Evolutionary conservation across 139 green algal genomes (phyloP).

Genomic region (Chara braunii): DNA sequence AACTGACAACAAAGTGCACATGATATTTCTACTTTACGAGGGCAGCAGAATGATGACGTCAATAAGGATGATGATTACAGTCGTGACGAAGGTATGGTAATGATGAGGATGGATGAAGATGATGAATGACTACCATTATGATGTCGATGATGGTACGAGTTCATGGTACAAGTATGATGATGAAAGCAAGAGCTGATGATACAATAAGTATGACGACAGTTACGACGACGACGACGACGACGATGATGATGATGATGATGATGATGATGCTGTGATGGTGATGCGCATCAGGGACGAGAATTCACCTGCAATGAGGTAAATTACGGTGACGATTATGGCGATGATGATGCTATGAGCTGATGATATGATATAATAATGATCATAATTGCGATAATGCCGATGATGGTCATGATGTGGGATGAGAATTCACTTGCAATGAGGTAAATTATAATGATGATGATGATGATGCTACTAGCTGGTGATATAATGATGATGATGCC

Average conservation of each 20-base stretch:
- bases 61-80: neutral
- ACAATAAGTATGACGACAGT: neutral
- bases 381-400: neutral
- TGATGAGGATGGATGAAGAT: neutral
- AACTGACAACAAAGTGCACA: too few species aligned
- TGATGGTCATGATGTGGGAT: neutral
- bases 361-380: too few species aligned
- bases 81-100: neutral
- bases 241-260: neutral
- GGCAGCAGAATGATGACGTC: neutral
- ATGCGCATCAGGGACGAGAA: neutral
- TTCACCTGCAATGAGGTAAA: neutral
- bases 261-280: neutral
- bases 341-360: too few species aligned
- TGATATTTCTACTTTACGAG: too few species aligned
- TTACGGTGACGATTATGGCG: neutral
- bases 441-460: neutral
- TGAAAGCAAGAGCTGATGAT: neutral
- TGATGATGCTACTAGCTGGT: neutral
- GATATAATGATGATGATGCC: slow-evolving; percentile 1
- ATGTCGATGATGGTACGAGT: neutral
- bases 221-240: neutral
- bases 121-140: neutral
- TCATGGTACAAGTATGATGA: neutral
- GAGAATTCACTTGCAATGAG: neutral